Evolutionary conservation across 768 basidiomycete species (phyloP), one percentile per base, ranked within the genome.

Genomic region (Suillus spraguei): DNA sequence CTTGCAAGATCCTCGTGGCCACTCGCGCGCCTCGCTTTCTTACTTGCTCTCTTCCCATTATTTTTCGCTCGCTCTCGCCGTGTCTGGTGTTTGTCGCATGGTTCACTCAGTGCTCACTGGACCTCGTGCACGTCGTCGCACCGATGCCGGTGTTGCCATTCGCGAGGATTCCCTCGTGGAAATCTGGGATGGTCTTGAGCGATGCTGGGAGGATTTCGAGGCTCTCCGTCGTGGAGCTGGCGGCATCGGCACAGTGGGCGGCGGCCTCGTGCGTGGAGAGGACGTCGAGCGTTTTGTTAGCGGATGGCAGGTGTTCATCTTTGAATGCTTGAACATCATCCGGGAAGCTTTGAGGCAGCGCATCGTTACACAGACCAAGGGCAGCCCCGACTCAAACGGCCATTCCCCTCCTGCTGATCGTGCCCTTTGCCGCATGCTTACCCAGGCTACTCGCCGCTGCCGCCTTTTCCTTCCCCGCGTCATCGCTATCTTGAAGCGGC

Each of bases 221-320:
- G 73, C 76, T 9, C 77, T 95, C 64, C 81, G 85, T 50, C 76
- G 80, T 41, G 77, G 79, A 24, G 75, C 77, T 36, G 72, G 76
- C 35, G 80, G 81, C 55, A 76, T 82, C 41, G 81, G 82, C 50
- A 68, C 73, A 20, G 73, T 78, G 7, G 72, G 72, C 38, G 69
- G 70, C 35, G 72, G 67, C 35, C 62, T 76, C 32, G 64, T 84
- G 38, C 79, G 82, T 11, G 70, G 75, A 8, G 85, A 86, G 65
- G 87, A 88, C 60, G 74, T 85, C 39, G 82, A 85, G 60, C 76
- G 88, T 63, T 95, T 91, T 71, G 87, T 89, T 52, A 88, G 91
- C 70, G 88, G 89, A 39, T 97, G 95, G 94, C 90, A 92, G 84
- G 89, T 94, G 61, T 95, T 92, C 76, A 88, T 96, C 66, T 97